phyloP scores from a whole-genome alignment of 2,329 filamentous ascomycete genomes.

The Talaromyces sp. region DNA sequence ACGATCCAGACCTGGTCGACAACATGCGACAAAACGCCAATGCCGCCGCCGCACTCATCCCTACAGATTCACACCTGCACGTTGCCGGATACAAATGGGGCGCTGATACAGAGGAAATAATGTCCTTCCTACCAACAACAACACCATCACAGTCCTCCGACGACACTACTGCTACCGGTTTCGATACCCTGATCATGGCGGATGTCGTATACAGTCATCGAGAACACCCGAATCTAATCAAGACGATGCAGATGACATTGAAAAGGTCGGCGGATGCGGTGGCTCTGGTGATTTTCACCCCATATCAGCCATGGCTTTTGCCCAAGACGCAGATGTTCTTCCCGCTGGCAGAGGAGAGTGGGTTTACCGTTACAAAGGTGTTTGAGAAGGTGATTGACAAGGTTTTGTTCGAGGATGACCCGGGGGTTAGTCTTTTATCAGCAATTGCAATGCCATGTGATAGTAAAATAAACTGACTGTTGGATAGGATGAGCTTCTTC shows the following conservation, averaged over 20 bases:
- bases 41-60: constrained; percentile 47
- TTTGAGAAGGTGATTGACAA: constrained; percentile 77
- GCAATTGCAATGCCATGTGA: neutral
- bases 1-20: constrained; percentile 74
- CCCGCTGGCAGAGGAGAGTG: constrained; percentile 64
- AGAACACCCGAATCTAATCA: constrained; percentile 74
- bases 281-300: constrained; percentile 89
- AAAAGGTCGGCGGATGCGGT: constrained; percentile 51
- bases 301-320: constrained; percentile 85
- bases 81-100: constrained; percentile 84
- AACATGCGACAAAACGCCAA: constrained; percentile 74
- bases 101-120: constrained; percentile 54
- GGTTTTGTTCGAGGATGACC: constrained; percentile 85
- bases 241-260: constrained; percentile 66
- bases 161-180: constrained; percentile 33
- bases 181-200: constrained; percentile 80
- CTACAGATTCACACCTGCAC: constrained; percentile 43
- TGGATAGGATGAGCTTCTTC: constrained; percentile 64
- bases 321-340: constrained; percentile 86
- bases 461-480: constrained; percentile 1
- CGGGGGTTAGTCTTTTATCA: constrained; percentile 52
- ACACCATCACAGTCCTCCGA: constrained; percentile 1
- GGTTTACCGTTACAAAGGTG: constrained; percentile 74
- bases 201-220: constrained; percentile 89
- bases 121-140: constrained; percentile 50